Base-by-base conservation (phyloP, 257 asterid species). In the Scutellaria galericulata region DNA sequence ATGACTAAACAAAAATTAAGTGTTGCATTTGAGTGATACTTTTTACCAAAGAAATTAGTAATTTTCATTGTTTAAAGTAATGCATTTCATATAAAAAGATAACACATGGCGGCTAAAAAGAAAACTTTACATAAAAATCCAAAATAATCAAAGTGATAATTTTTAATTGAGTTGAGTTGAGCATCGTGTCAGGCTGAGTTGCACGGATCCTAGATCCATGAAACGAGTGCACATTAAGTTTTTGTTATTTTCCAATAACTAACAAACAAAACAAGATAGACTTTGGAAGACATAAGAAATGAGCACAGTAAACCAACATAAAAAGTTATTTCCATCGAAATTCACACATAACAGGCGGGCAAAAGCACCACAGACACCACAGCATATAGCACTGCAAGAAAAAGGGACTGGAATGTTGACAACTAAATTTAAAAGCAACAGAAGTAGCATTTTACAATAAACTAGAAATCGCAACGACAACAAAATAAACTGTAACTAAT, bases 371-470 rank as follows among this genome's bases (percentile, higher is more conserved):
- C 9, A 45, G 20, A 65, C 35, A 41, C 41, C 71, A 58, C 50
- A 64, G 44, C 58, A 78, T 5, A 10, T 45, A 31, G 68, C 12
- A 50, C 3, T 15, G 12, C 61, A 78, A 10, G 0, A 7, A 71
- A 53, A 72, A 73, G 3, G 66, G 41, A 35, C 24, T 22, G 3
- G 37, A 9, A 62, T 18, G 61, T 22, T 3, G 70, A 71, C 70
- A 75, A 48, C 80, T 48, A 57, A 20, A 73, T 9, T 31, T 12
- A 73, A 64, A 53, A 78, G 11, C 40, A 63, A 52, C 40, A 39
- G 7, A 39, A 40, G 24, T 62, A 61, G 70, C 78, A 51, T 51
- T 40, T 35, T 74, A 73, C 73, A 78, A 44, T 46, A 67, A 48
- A 73, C 62, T 64, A 65, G 62, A 63, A 64, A 50, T 55, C 50